Conservation (phyloP, 495 filamentous ascomycete species). For the Aspergillus homomorphus region DNA sequence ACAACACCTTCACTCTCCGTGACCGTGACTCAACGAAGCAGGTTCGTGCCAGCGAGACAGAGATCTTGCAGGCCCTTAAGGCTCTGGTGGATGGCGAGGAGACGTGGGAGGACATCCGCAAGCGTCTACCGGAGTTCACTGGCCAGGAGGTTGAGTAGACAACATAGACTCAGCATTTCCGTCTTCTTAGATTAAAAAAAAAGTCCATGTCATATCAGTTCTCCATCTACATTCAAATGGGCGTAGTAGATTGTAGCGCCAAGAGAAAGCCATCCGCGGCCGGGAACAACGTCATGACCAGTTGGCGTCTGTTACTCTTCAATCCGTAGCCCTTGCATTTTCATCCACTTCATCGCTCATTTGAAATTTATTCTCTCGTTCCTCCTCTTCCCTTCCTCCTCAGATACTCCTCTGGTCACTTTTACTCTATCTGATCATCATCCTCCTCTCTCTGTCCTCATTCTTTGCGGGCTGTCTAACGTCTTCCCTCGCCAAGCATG, state of each 20-base stretch:
- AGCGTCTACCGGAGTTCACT: conserved; percentile 63
- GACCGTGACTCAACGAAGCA: conserved; percentile 67
- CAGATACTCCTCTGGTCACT: not conserved
- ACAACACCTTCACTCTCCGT: conserved; percentile 64
- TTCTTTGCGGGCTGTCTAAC: conserved; percentile 9
- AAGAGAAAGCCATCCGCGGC: conserved; percentile 34
- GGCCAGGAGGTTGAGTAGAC: conserved; percentile 62
- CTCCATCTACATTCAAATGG: not conserved
- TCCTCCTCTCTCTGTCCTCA: conserved; percentile 7
- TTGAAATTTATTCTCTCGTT: conserved; percentile 13
- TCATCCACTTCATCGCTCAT: conserved; percentile 25
- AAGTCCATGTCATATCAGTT: conserved; percentile 1
- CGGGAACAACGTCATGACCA: conserved; percentile 18
- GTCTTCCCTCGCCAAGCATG: conserved; percentile 26
- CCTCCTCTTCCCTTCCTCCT: not conserved
- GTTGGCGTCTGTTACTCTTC: conserved; percentile 12
- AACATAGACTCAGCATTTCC: not conserved
- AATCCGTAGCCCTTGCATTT: conserved; percentile 3
- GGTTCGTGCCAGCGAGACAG: conserved; percentile 63
- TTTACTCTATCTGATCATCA: not conserved
- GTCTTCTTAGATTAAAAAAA: not conserved
- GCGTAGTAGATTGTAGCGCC: not conserved
- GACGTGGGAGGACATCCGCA: conserved; percentile 60
- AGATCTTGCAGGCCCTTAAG: conserved; percentile 60
- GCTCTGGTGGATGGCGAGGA: conserved; percentile 59